A percentile compares a stretch with the other conserved stretches of the same genome.
These are phyloP conservation scores for Udeniomyces megalosporus DNA, from an alignment of 768 basidiomycete genomes.

Conservation along the genomic window DNA sequence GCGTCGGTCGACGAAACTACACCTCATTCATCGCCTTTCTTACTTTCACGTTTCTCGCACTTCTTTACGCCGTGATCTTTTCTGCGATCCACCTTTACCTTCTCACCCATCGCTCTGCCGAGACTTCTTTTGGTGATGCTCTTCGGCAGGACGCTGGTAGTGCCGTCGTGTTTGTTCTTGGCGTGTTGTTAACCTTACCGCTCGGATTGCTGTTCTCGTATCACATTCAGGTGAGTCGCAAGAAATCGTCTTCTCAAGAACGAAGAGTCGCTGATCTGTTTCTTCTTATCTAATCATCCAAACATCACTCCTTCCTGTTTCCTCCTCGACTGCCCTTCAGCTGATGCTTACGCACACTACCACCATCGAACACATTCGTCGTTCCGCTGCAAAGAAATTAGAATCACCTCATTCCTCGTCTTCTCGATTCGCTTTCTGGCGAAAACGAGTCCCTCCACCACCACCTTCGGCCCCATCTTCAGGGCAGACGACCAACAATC, in stretches of 20 bases:
- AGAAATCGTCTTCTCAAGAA: too few relatives aligned
- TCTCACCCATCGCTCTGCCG: slow-evolving; percentile 35
- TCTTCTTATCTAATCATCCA: neutral
- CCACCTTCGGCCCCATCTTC: neutral
- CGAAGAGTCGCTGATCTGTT: too few relatives aligned
- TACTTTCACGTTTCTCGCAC: slow-evolving; percentile 55
- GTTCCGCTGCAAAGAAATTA: slow-evolving; percentile 42
- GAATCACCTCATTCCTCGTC: slow-evolving; percentile 52
- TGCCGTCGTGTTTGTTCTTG: slow-evolving; percentile 59
- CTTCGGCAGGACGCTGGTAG: slow-evolving; percentile 48
- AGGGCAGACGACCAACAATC: slow-evolving; percentile 37
- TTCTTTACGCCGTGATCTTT: slow-evolving; percentile 61
- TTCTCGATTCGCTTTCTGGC: neutral
- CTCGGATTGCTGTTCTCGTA: slow-evolving; percentile 62
- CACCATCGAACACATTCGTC: slow-evolving; percentile 64
- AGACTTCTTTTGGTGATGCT: slow-evolving; percentile 35
- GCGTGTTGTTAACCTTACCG: slow-evolving; percentile 63
- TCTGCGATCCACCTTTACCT: slow-evolving; percentile 61
- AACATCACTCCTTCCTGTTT: too few relatives aligned
- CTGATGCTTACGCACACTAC: slow-evolving; percentile 73
- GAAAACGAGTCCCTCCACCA: neutral
- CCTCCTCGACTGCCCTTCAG: slow-evolving; percentile 37
- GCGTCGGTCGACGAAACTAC: slow-evolving; percentile 88
- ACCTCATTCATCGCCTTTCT: slow-evolving; percentile 79
- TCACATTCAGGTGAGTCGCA: slow-evolving; percentile 58